These are phyloP conservation scores for Leccinellum rugosiceps DNA, from an alignment of 768 basidiomycete species.

Conservation along the genomic window DNA sequence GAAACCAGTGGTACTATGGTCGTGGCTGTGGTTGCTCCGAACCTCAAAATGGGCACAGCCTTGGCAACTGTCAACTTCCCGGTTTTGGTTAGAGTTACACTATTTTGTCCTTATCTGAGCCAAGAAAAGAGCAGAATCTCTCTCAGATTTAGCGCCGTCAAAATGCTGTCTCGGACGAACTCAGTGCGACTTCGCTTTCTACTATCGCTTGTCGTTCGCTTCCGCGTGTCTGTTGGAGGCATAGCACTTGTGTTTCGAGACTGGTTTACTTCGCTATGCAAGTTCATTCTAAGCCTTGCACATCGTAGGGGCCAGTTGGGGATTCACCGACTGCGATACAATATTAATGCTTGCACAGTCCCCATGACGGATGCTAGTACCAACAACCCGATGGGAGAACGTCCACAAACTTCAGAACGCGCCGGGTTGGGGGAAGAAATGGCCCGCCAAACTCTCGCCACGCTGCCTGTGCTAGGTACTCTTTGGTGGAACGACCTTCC, in stretches of 20 bases:
- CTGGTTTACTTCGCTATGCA: constrained; percentile 2
- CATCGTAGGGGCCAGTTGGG: neutral
- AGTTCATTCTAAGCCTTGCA: neutral
- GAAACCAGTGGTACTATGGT: no score
- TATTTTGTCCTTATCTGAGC: no score
- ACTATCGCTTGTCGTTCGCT: neutral
- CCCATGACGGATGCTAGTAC: neutral
- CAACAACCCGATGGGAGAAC: neutral
- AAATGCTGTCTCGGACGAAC: neutral
- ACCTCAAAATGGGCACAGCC: no score
- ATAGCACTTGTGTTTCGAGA: neutral
- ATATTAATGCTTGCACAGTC: neutral
- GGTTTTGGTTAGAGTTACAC: no score
- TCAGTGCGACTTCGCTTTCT: neutral
- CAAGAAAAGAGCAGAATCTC: neutral
- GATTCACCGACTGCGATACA: neutral
- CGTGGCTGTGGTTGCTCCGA: no score
- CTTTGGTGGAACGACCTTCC: neutral
- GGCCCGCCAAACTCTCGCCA: neutral
- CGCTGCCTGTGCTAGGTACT: neutral
- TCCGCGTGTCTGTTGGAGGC: constrained; percentile 1
- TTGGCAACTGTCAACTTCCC: no score
- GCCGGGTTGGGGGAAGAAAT: neutral
- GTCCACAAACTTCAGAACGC: neutral
- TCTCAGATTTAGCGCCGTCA: neutral